Percentiles rank a stretch among this genome's conserved stretches.
These are phyloP conservation scores for Nakazawaea wickerhamii DNA, from an alignment of 805 yeast species.

Conservation along the genomic window DNA sequence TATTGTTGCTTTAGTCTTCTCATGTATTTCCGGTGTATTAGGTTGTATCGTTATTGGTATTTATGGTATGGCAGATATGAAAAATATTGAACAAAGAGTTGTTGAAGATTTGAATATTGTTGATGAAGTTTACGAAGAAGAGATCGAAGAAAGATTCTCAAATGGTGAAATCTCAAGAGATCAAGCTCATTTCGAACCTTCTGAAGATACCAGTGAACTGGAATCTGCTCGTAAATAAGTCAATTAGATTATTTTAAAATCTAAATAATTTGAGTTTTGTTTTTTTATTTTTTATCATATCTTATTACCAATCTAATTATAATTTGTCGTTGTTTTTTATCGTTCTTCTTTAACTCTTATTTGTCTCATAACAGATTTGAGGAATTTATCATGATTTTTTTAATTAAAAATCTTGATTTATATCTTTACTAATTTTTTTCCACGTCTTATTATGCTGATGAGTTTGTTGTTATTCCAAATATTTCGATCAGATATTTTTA, in stretches of 20 bases:
- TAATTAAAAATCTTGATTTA: too few species aligned
- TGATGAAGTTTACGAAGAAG: conserved; percentile 28
- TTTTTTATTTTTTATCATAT: not conserved
- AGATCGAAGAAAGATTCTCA: conserved; percentile 20
- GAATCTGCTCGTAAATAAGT: not conserved
- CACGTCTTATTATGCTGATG: too few species aligned
- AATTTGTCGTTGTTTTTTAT: too few species aligned
- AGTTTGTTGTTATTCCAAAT: not conserved
- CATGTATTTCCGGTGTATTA: conserved; percentile 76
- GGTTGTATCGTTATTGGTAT: conserved; percentile 73
- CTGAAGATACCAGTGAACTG: conserved; percentile 2
- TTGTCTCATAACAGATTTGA: not conserved
- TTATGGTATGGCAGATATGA: conserved; percentile 84
- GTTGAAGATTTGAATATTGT: conserved; percentile 48
- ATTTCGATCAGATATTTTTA: too few species aligned
- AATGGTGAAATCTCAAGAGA: not conserved
- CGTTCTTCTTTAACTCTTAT: not conserved
- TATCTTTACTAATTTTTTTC: not conserved
- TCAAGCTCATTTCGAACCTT: not conserved
- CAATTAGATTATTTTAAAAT: too few species aligned
- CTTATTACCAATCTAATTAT: too few species aligned
- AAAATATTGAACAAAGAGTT: conserved; percentile 59
- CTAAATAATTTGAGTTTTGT: too few species aligned
- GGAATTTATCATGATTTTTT: not conserved
- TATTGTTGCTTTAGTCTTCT: conserved; percentile 88